Evolutionary conservation across 2,329 filamentous ascomycete genomes (phyloP).

Genomic region (Juglanconis sp.): DNA sequence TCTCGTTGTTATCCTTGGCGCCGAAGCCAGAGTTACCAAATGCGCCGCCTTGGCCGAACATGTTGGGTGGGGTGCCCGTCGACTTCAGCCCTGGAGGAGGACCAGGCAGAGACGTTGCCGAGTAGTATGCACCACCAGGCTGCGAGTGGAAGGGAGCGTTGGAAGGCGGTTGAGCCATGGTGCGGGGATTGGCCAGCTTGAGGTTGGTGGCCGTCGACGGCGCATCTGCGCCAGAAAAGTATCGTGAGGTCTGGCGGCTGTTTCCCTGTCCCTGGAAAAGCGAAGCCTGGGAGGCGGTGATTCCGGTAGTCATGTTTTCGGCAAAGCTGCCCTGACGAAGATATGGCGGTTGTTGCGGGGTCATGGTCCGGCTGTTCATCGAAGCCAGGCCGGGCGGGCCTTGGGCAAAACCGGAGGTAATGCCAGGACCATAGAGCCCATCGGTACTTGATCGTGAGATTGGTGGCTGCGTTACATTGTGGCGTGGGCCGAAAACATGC

Average conservation of each 20-base stretch:
- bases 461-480: slow-evolving; percentile 71
- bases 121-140: slow-evolving; percentile 70
- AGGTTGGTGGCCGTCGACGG: slow-evolving; percentile 61
- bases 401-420: slow-evolving; percentile 47
- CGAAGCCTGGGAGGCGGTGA: slow-evolving; percentile 48
- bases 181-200: slow-evolving; percentile 73
- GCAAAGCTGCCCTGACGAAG: slow-evolving; percentile 56
- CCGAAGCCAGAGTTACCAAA: slow-evolving; percentile 74
- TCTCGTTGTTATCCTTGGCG: slow-evolving; percentile 69
- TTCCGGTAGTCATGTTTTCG: slow-evolving; percentile 59
- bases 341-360: slow-evolving; percentile 75
- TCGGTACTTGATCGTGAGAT: slow-evolving; percentile 63
- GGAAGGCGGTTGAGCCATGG: slow-evolving; percentile 73
- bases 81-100: slow-evolving; percentile 95
- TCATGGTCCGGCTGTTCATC: slow-evolving; percentile 70
- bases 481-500: slow-evolving; percentile 54
- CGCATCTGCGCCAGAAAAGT: slow-evolving; percentile 79
- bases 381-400: slow-evolving; percentile 51
- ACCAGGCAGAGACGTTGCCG: slow-evolving; percentile 74
- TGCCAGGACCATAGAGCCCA: slow-evolving; percentile 51
- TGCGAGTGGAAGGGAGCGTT: slow-evolving; percentile 75
- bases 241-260: slow-evolving; percentile 79
- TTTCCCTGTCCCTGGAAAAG: slow-evolving; percentile 60
- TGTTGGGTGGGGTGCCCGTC: slow-evolving; percentile 87
- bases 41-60: slow-evolving; percentile 86